Evolutionary conservation across 345 rosid species (phyloP), one percentile per base, ranked within the genome.

Genomic region (Noccaea bulbosa): DNA sequence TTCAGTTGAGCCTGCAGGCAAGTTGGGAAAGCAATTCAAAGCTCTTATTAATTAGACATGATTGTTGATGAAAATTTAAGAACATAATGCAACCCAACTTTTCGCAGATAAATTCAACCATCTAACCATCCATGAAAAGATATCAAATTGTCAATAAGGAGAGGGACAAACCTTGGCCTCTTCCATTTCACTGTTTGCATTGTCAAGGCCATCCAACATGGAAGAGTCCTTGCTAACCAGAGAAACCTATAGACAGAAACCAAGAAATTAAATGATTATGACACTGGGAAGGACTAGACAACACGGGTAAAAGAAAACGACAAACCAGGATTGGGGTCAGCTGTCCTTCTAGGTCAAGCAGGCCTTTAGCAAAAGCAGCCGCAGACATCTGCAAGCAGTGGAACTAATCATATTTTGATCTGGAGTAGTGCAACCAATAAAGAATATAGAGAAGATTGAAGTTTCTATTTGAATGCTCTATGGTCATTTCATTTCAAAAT

Each of bases 161-260:
- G 64, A 41, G 77, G 72, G 70, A 74, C 77, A 75, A 60, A 94
- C 99, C 98, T 95, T 95, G 32, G 97, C 97, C 80, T 81, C 87
- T 80, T 90, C 92, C 92, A 95, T 95, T 83, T 92, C 98, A 77
- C 41, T 79, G 81, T 96, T 92, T 17, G 92, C 98, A 78, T 86
- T 87, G 16, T 92, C 98, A 40, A 95, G 98, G 68, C 99, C 99
- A 80, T 95, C 99, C 85, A 92, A 78, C 99, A 95, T 95, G 58
- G 99, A 95, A 49, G 99, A 88, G 76, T 95, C 99, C 83, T 95
- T 92, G 88, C 99, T 95, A 75, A 95, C 99, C 65, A 95, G 97
- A 57, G 98, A 95, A 78, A 94, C 99, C 99, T 94, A 65, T 47
- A 76, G 55, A 60, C 84, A 58, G 34, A 34, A 62, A 61, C 72